Conservation (phyloP, 257 asterid genomes). For the Nicotiana obtusifolia region DNA sequence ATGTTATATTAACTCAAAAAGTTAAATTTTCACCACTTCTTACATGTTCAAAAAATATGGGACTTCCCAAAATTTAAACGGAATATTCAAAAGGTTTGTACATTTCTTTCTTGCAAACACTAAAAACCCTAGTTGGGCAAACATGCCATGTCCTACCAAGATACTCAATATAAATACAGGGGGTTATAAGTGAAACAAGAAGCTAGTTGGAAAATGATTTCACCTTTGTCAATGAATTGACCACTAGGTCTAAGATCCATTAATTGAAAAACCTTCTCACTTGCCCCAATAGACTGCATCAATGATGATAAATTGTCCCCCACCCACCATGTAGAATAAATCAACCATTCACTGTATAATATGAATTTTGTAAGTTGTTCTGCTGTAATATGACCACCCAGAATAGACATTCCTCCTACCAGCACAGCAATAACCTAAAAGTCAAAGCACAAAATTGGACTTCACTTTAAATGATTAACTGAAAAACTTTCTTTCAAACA, state of each 20-base stretch:
- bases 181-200: not conserved
- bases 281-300: constrained; percentile 96
- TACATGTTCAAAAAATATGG: not conserved
- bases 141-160: not conserved
- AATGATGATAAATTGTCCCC: constrained; percentile 86
- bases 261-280: constrained; percentile 90
- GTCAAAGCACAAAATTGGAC: not conserved
- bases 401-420: constrained; percentile 87
- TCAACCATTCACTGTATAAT: constrained; percentile 96
- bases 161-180: not conserved
- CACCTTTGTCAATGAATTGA: constrained; percentile 70
- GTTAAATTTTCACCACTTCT: not conserved
- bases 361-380: constrained; percentile 97
- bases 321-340: constrained; percentile 96
- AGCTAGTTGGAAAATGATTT: not conserved
- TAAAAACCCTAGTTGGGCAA: not conserved
- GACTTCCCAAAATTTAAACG: not conserved
- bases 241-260: constrained; percentile 67
- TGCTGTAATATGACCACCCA: constrained; percentile 85
- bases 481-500: not conserved
- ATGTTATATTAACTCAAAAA: not conserved
- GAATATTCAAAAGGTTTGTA: not conserved
- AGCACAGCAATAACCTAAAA: constrained; percentile 90
- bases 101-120: not conserved
- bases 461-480: not conserved